Base-by-base conservation (phyloP, 2,329 filamentous ascomycete genomes). In the Apiospora arundinis region DNA sequence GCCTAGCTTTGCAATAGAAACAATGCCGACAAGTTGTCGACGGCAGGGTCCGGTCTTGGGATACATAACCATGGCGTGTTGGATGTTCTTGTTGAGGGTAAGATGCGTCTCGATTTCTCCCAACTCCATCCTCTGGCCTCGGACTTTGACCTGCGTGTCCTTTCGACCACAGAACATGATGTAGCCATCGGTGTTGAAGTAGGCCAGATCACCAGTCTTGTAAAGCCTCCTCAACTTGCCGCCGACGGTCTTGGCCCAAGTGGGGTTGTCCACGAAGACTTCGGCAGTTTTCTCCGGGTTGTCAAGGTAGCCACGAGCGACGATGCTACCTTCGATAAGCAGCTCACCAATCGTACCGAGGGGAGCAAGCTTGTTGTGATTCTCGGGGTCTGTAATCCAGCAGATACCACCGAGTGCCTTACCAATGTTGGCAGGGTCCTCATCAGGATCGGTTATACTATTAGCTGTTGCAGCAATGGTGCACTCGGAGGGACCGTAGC, bases 51-150 rank as follows among this genome's bases (percentile, higher is more conserved):
- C 56, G 21, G 56, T 28, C 56, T 63, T 63, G 32, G 56, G 56
- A 18, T 40, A 63, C 56, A 63, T 63, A 18, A 63, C 56, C 56
- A 63, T 63, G 32, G 56, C 56, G 21, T 63, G 56, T 8, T 63
- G 56, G 32, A 63, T 63, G 56, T 40, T 40, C 18, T 63, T 63
- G 56, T 63, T 63, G 21, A 63, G 32, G n/a, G 56, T 63, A 7
- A 67, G 65, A 12, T 67, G 65, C 3, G 69, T 69, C 25, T 71
- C 72, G 71, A 88, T 80, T 8, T 87, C 86, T 11, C 76, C 74
- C 0, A 87, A 75, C 16, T 87, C 85, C 28, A 87, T 80, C 2
- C 84, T 79, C 14, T 83, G 66, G 0, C 84, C 83, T 6, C 79
- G 77, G 1, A 85, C 73, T 73, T 86, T 86, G 70, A 85, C 75